A percentile compares a stretch with the other conserved stretches of the same genome.
These are phyloP conservation scores for Coemansia sp. DNA, from an alignment of 192 early-diverging fungal genomes.

Conservation along the genomic window DNA sequence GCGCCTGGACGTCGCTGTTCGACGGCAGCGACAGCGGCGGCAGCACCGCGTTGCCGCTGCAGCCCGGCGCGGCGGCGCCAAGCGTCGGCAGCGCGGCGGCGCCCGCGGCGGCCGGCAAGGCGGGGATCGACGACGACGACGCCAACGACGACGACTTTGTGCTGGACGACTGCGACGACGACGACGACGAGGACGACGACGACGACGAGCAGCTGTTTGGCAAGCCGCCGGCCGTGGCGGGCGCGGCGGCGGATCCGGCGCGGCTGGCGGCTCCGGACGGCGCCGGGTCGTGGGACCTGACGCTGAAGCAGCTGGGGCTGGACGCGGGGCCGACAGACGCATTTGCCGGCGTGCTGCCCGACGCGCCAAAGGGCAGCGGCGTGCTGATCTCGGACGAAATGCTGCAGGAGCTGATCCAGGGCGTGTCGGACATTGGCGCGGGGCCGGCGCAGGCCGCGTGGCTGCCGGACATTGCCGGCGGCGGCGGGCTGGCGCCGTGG, in stretches of 20 bases:
- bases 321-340: not conserved
- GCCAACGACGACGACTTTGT: constrained; percentile 48
- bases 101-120: not conserved
- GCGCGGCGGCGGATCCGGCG: not conserved
- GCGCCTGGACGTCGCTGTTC: constrained; percentile 36
- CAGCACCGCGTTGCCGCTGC: not conserved
- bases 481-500: not conserved
- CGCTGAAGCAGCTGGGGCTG: constrained; percentile 34
- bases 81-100: not conserved
- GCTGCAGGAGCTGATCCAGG: constrained; percentile 36
- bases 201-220: constrained; percentile 8
- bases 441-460: not conserved
- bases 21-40: not conserved
- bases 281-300: constrained; percentile 16
- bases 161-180: constrained; percentile 30
- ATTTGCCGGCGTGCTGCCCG: not conserved
- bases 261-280: not conserved
- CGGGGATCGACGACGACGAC: constrained; percentile 37
- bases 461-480: not conserved
- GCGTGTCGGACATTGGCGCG: constrained; percentile 7
- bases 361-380: not conserved
- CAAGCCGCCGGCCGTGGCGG: not conserved
- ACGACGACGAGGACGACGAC: constrained; percentile 44
- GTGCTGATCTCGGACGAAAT: constrained; percentile 23
- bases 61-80: not conserved